Conservation (phyloP, 2,329 filamentous ascomycete genomes). For the Botrytis hyacinthi region DNA sequence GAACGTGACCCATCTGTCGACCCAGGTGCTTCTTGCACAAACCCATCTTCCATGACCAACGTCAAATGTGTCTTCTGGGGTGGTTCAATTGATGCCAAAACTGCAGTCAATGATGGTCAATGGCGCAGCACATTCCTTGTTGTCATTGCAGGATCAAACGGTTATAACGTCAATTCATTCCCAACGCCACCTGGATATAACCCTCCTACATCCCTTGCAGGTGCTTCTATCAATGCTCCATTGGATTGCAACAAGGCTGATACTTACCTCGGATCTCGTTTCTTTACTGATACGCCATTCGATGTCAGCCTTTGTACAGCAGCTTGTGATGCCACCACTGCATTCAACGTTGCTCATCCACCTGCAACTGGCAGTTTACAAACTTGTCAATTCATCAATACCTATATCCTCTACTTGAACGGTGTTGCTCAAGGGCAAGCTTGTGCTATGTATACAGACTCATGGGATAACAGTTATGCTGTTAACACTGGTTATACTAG, state of each 20-base stretch:
- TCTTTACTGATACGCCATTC: constrained; percentile 13
- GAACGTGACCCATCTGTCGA: constrained; percentile 40
- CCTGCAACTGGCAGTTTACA: not conserved
- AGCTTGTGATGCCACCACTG: constrained; percentile 11
- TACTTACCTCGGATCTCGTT: constrained; percentile 12
- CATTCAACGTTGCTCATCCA: constrained; percentile 1
- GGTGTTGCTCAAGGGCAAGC: constrained; percentile 13
- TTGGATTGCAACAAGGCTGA: not conserved
- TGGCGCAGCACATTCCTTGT: constrained; percentile 40
- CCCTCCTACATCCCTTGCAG: not conserved
- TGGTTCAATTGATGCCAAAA: constrained; percentile 30
- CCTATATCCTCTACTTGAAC: constrained; percentile 10
- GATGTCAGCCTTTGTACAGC: constrained; percentile 5
- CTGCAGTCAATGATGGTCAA: constrained; percentile 39
- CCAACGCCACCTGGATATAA: constrained; percentile 22
- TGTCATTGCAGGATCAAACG: constrained; percentile 46
- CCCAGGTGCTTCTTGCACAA: constrained; percentile 36
- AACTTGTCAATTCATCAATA: constrained; percentile 16
- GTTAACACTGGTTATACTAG: constrained; percentile 3
- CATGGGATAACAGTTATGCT: constrained; percentile 11
- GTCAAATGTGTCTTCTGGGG: constrained; percentile 42
- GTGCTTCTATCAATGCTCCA: constrained; percentile 5
- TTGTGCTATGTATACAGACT: constrained; percentile 1
- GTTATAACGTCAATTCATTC: constrained; percentile 35
- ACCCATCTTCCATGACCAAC: constrained; percentile 38